A percentile compares a stretch with the other conserved stretches of the same genome.
Evolutionary conservation across 768 basidiomycete genomes (phyloP).

Genomic region (Mycena pura): DNA sequence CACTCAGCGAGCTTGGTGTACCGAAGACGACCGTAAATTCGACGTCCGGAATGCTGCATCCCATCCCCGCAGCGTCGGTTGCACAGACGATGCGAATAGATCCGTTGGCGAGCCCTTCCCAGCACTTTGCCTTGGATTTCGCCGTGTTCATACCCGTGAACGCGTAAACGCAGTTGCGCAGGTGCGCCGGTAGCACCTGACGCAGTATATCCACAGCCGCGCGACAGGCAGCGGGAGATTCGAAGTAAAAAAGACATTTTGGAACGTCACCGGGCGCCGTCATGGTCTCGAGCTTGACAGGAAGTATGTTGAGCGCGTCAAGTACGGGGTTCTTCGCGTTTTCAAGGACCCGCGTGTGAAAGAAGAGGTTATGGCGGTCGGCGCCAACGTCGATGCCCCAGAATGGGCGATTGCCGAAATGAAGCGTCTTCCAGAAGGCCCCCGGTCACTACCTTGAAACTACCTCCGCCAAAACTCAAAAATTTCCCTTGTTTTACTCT

Average conservation of each 20-base stretch:
- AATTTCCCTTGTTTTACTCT: too few species aligned
- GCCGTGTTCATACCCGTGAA: slow-evolving; percentile 29
- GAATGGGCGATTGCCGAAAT: slow-evolving; percentile 39
- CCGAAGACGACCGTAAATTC: slow-evolving; percentile 31
- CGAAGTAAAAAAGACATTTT: slow-evolving; percentile 25
- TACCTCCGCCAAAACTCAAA: too few species aligned
- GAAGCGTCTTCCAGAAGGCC: too few species aligned
- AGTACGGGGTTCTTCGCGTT: slow-evolving; percentile 26
- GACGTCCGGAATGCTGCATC: slow-evolving; percentile 37
- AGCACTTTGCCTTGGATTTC: slow-evolving; percentile 22
- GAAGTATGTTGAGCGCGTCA: slow-evolving; percentile 27
- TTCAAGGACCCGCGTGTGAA: slow-evolving; percentile 15
- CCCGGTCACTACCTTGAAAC: too few species aligned
- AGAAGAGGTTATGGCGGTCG: slow-evolving; percentile 34
- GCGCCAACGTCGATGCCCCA: slow-evolving; percentile 40
- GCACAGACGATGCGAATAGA: slow-evolving; percentile 31
- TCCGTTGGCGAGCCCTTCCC: slow-evolving; percentile 26
- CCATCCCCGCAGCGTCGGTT: slow-evolving; percentile 42
- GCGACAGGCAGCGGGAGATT: slow-evolving; percentile 9
- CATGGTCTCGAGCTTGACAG: slow-evolving; percentile 1
- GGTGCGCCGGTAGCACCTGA: slow-evolving; percentile 23
- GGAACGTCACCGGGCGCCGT: slow-evolving; percentile 13
- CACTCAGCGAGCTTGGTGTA: slow-evolving; percentile 23
- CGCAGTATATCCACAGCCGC: slow-evolving; percentile 9
- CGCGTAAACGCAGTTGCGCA: slow-evolving; percentile 26